These are phyloP conservation scores for Citrullus mucosospermus DNA, from an alignment of 306 rosid genomes.

Conservation along the genomic window DNA sequence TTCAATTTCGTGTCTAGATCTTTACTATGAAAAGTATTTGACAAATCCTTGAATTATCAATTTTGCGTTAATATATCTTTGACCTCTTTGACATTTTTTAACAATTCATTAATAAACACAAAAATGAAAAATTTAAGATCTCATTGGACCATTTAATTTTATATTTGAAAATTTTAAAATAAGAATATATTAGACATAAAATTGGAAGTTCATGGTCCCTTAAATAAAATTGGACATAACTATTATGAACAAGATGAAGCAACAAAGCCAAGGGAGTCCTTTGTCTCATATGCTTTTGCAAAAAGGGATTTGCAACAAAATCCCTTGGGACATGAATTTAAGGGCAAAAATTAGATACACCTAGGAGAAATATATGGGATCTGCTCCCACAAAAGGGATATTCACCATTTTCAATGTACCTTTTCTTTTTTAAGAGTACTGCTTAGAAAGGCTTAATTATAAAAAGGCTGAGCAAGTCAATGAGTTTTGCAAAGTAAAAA, in stretches of 20 bases:
- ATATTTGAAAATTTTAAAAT: too few relatives aligned
- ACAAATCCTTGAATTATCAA: too few relatives aligned
- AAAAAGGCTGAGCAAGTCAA: neutral
- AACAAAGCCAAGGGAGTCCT: neutral
- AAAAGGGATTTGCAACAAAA: neutral
- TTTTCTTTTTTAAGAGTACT: neutral
- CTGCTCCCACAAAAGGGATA: neutral
- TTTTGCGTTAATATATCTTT: too few relatives aligned
- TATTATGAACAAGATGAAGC: neutral
- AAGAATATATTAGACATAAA: too few relatives aligned
- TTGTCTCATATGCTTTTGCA: neutral
- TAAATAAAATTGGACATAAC: too few relatives aligned
- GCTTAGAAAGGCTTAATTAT: neutral
- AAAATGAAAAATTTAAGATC: too few relatives aligned
- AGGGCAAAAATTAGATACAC: neutral
- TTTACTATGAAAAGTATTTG: too few relatives aligned
- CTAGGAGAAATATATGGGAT: conserved; percentile 1
- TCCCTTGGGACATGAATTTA: neutral
- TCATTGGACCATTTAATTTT: too few relatives aligned
- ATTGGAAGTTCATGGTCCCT: too few relatives aligned
- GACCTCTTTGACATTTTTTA: too few relatives aligned
- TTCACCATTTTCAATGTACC: neutral
- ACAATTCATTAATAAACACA: too few relatives aligned
- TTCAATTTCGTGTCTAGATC: too few relatives aligned
- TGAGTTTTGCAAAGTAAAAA: neutral